phyloP scores from a whole-genome alignment of 2,329 filamentous ascomycete species.

The Teratosphaeria nubilosa region DNA sequence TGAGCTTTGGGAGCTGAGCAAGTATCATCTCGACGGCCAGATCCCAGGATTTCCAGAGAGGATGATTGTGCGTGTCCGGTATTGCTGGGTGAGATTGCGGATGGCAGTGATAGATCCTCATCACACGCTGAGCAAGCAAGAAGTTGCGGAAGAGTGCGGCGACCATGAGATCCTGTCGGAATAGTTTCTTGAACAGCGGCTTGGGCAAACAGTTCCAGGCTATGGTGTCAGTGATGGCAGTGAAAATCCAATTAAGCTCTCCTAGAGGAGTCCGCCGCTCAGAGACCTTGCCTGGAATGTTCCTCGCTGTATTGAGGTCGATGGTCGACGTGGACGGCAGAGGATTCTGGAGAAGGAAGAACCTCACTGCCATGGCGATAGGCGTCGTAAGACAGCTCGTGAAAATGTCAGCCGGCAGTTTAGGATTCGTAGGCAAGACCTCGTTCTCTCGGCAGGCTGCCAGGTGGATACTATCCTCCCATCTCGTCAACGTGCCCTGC shows the following conservation, averaged over 20 bases:
- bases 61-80: constrained; percentile 91
- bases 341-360: constrained; percentile 91
- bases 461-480: constrained; percentile 82
- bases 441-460: constrained; percentile 86
- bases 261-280: constrained; percentile 88
- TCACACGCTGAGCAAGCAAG: constrained; percentile 83
- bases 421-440: constrained; percentile 87
- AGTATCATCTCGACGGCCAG: constrained; percentile 91
- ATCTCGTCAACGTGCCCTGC: constrained; percentile 40
- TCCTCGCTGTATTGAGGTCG: constrained; percentile 71
- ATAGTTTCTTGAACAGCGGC: constrained; percentile 89
- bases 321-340: constrained; percentile 48
- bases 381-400: constrained; percentile 93
- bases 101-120: constrained; percentile 92
- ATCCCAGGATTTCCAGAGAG: constrained; percentile 96
- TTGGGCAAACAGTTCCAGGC: constrained; percentile 93
- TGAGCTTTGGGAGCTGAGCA: constrained; percentile 72
- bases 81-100: constrained; percentile 84
- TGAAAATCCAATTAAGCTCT: constrained; percentile 99
- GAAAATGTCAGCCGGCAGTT: constrained; percentile 88
- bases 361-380: constrained; percentile 93
- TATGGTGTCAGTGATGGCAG: constrained; percentile 96
- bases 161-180: constrained; percentile 97
- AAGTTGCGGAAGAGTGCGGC: constrained; percentile 95
- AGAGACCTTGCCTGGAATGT: constrained; percentile 81